phyloP scores from a whole-genome alignment of 2,329 filamentous ascomycete genomes.

The Sarocladiaceae sp. region DNA sequence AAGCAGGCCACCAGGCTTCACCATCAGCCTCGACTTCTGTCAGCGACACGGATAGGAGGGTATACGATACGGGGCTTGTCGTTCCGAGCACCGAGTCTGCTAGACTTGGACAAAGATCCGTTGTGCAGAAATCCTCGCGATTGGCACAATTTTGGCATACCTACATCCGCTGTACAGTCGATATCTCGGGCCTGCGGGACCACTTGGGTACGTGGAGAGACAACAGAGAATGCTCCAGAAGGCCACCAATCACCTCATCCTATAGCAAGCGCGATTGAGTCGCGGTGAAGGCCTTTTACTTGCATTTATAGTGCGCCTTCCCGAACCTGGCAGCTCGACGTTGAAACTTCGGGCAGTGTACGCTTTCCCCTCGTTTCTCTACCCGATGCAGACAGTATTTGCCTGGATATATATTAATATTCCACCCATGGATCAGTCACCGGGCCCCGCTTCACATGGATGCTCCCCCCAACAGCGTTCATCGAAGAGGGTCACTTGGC shows the following conservation, averaged over 20 bases:
- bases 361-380: background rate
- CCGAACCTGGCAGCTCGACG: too few relatives aligned
- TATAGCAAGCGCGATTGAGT: too few relatives aligned
- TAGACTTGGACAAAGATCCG: constrained; percentile 6
- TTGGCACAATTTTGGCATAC: background rate
- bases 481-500: too few relatives aligned
- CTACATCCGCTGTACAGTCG: constrained; percentile 2
- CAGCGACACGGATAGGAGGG: background rate
- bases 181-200: constrained; percentile 1
- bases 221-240: too few relatives aligned
- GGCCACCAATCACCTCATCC: too few relatives aligned
- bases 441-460: too few relatives aligned
- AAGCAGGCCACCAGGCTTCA: background rate
- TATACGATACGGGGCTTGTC: background rate
- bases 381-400: background rate
- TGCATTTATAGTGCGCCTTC: too few relatives aligned
- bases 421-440: background rate
- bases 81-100: constrained; percentile 1
- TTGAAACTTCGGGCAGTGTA: too few relatives aligned
- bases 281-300: too few relatives aligned
- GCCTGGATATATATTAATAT: constrained; percentile 7
- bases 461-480: too few relatives aligned
- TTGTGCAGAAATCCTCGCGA: background rate
- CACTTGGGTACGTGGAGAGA: constrained; percentile 7
- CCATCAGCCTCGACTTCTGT: background rate